phyloP scores from a whole-genome alignment of 2,329 filamentous ascomycete species.

The Botryotinia calthae region DNA sequence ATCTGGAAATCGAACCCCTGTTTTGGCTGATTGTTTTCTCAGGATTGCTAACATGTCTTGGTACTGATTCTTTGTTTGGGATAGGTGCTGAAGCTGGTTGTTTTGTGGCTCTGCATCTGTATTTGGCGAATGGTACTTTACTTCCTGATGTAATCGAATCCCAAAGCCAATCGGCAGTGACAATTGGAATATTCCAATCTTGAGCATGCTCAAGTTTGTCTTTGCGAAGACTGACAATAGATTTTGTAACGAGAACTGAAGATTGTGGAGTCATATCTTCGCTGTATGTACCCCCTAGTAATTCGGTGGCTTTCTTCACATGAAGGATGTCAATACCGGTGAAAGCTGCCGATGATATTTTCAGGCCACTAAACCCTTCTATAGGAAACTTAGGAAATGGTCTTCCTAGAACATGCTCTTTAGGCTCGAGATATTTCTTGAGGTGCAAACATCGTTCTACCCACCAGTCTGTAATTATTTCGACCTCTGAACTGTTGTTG shows the following conservation, averaged over 20 bases:
- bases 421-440: conserved; percentile 68
- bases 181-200: conserved; percentile 75
- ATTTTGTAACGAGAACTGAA: conserved; percentile 68
- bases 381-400: conserved; percentile 74
- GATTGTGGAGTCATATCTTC: conserved; percentile 70
- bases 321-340: conserved; percentile 81
- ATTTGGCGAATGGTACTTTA: conserved; percentile 48
- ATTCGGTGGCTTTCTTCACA: conserved; percentile 69
- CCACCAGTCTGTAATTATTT: conserved; percentile 83
- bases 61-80: conserved; percentile 6
- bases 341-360: conserved; percentile 79
- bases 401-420: conserved; percentile 68
- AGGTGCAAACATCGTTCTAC: conserved; percentile 83
- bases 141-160: conserved; percentile 64
- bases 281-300: conserved; percentile 78
- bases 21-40: not conserved
- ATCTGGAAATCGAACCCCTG: conserved; percentile 9
- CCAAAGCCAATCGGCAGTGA: conserved; percentile 81
- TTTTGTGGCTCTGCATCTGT: conserved; percentile 41
- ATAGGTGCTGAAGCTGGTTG: conserved; percentile 28
- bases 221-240: conserved; percentile 50
- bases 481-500: conserved; percentile 41
- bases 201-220: conserved; percentile 79
- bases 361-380: conserved; percentile 64
- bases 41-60: not conserved